Percentiles rank a stretch among this genome's conserved stretches.
Evolutionary conservation across 2,329 filamentous ascomycete species (phyloP).

Genomic region (Ascochyta lentis): DNA sequence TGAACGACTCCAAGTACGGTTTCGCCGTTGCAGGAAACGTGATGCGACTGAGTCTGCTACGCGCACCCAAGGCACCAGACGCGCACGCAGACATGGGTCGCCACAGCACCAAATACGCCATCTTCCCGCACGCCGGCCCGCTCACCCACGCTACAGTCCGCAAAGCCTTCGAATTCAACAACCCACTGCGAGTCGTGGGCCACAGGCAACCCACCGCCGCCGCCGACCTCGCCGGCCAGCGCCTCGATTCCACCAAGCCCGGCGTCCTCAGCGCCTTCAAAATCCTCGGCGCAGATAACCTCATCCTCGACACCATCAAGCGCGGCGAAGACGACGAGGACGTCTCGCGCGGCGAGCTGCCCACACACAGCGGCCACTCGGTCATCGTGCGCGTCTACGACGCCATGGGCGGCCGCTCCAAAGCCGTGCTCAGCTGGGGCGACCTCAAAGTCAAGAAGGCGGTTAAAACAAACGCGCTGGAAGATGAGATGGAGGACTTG

Average conservation of each 20-base stretch:
- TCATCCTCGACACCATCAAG: constrained; percentile 90
- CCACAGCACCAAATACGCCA: constrained; percentile 87
- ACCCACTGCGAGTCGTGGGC: constrained; percentile 68
- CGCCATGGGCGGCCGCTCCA: constrained; percentile 79
- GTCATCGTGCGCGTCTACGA: constrained; percentile 89
- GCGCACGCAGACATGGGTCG: constrained; percentile 92
- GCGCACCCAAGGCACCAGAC: constrained; percentile 90
- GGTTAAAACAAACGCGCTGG: constrained; percentile 83
- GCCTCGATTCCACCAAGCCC: constrained; percentile 16
- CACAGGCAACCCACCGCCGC: constrained; percentile 42
- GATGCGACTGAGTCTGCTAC: constrained; percentile 87
- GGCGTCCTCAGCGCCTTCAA: constrained; percentile 65
- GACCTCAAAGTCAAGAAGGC: constrained; percentile 75
- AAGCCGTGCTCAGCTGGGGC: constrained; percentile 71
- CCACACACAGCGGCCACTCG: constrained; percentile 72
- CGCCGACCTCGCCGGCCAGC: background rate
- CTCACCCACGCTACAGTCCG: constrained; percentile 77
- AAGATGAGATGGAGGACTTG: constrained; percentile 76
- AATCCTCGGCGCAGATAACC: constrained; percentile 67
- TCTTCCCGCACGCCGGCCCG: constrained; percentile 80
- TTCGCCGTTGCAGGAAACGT: constrained; percentile 88
- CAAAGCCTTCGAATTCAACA: constrained; percentile 90
- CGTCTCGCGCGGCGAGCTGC: constrained; percentile 62
- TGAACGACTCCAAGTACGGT: constrained; percentile 96
- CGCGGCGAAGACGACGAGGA: constrained; percentile 70